Conservation (phyloP, 176 grass and related monocot genomes). For the Metroxylon sagu region DNA sequence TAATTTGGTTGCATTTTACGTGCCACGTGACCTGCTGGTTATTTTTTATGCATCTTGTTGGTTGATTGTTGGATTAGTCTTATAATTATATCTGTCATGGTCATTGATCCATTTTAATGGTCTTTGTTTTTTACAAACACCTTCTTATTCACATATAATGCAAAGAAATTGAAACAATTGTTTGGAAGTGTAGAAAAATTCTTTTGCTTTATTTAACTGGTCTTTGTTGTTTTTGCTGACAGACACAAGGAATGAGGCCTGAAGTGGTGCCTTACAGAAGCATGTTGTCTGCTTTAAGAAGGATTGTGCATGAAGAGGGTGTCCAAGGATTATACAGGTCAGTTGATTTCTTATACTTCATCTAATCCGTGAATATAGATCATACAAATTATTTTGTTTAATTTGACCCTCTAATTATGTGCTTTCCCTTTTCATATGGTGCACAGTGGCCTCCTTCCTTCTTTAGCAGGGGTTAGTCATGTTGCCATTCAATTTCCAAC, state of each 20-base stretch:
- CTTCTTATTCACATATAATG: no score
- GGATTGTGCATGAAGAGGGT: constrained; percentile 59
- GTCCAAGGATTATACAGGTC: constrained; percentile 72
- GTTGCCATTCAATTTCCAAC: constrained; percentile 74
- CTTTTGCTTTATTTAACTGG: not conserved
- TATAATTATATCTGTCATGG: no score
- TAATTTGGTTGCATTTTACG: no score
- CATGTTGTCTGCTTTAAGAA: constrained; percentile 55
- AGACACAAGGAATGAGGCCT: constrained; percentile 66
- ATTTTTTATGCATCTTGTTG: no score
- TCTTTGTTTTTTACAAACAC: no score
- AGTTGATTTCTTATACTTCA: not conserved
- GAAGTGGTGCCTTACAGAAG: constrained; percentile 45
- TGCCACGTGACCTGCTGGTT: no score
- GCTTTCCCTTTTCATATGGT: constrained; percentile 24
- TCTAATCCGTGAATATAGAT: constrained; percentile 7
- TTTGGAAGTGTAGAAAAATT: not conserved
- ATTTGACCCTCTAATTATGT: constrained; percentile 6
- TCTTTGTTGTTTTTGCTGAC: constrained; percentile 6
- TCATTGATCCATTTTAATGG: no score
- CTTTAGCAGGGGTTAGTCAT: constrained; percentile 78
- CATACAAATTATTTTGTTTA: not conserved
- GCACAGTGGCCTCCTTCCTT: constrained; percentile 71
- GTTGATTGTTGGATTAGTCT: no score
- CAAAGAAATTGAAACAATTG: constrained; percentile 4